A percentile compares a stretch with the other conserved stretches of the same genome.
Evolutionary conservation across 116 monocot species (phyloP).

Genomic region (Cymodocea nodosa): DNA sequence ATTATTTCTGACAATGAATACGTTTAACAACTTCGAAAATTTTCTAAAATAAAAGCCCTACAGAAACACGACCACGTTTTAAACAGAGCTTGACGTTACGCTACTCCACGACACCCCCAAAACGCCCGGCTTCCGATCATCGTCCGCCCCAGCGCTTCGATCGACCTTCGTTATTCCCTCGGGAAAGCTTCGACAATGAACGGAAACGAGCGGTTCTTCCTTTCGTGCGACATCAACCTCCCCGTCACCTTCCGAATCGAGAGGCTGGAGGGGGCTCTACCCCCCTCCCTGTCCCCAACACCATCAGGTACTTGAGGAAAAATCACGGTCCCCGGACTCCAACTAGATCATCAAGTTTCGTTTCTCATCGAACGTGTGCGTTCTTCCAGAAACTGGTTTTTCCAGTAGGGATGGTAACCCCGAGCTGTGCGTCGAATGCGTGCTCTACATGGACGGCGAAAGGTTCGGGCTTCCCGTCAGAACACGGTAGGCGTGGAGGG

Average conservation of each 20-base stretch:
- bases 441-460: constrained; percentile 67
- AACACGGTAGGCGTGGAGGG: constrained; percentile 38
- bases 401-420: constrained; percentile 14
- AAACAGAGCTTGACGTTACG: too few species aligned
- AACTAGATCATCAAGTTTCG: too few species aligned
- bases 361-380: background rate
- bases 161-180: too few species aligned
- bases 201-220: constrained; percentile 77
- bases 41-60: too few species aligned
- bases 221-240: constrained; percentile 90
- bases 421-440: constrained; percentile 83
- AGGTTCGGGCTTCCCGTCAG: constrained; percentile 61
- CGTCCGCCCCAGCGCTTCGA: too few species aligned
- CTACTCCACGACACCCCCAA: too few species aligned
- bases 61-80: too few species aligned
- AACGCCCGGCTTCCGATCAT: too few species aligned
- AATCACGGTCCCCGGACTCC: background rate
- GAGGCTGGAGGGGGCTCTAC: constrained; percentile 49
- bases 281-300: background rate
- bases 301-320: background rate
- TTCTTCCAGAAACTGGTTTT: constrained; percentile 15
- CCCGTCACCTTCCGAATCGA: constrained; percentile 86
- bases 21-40: too few species aligned
- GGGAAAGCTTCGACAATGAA: constrained; percentile 17
- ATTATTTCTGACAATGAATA: too few species aligned